Evolutionary conservation across 805 yeast species (phyloP), one percentile per base, ranked within the genome.

Genomic region (Saturnispora gosingensis): DNA sequence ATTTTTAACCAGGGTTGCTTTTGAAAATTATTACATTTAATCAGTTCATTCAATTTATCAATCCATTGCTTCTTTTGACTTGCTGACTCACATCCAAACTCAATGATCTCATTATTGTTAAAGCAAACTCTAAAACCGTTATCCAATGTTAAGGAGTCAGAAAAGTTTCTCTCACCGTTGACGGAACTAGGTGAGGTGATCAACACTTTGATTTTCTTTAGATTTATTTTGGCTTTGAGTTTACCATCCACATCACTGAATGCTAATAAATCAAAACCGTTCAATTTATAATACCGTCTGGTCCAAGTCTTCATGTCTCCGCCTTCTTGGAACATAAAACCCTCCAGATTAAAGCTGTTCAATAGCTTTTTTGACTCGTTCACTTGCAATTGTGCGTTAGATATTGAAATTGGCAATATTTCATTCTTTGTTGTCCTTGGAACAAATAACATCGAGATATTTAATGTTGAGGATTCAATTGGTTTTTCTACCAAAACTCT

Each of bases 251-350:
- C 71, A 56, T 84, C 93, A 58, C 86, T 83, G 62, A 83, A 87
- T 0, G 96, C 96, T 50, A 82, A 73, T 58, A 90, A 70, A 35
- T 81, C 78, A 8, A 81, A 76, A 0, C 91, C 95, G 45, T 76
- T 71, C n/a, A 90, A 71, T 56, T 77, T 82, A 70, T 83, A 88
- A 68, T 67, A 87, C 52, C 97, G 74, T 57, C 85, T 78, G 58
- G 85, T 79, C 81, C 90, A 80, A 28, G 74, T 70, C 15, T 74
- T 77, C 58, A 93, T 78, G 68, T 90, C 98, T 9, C 97, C 97
- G 18, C 98, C 98, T 61, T 84, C 88, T 68, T 90, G 98, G 59
- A 81, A 80, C 69, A 91, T 69, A 60, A 72, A 82, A 0, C 97
- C 97, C 62, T 85, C 83, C 60, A 70, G 69, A 2, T 48, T 51